phyloP scores from a whole-genome alignment of 495 filamentous ascomycete genomes.

The Talaromyces nanjingensis region DNA sequence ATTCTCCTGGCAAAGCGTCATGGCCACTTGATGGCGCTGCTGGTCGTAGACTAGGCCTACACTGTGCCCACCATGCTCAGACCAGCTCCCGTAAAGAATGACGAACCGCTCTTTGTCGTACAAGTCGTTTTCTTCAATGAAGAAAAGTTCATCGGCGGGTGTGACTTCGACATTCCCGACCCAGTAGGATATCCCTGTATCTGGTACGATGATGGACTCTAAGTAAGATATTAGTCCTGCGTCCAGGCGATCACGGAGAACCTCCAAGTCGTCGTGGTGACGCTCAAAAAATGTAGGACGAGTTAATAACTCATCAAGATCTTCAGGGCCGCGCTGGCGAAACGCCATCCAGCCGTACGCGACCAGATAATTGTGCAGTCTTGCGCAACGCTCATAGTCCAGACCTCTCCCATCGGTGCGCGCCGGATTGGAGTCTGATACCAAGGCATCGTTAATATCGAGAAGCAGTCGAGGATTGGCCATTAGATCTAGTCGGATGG shows the following conservation, averaged over 20 bases:
- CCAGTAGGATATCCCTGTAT: constrained; percentile 20
- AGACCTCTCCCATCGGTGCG: constrained; percentile 20
- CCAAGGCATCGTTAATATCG: constrained; percentile 21
- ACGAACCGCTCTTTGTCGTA: constrained; percentile 17
- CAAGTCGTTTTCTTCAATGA: constrained; percentile 13
- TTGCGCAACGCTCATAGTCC: constrained; percentile 32
- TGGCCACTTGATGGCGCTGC: constrained; percentile 11
- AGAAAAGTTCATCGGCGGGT: constrained; percentile 9
- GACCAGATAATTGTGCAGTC: constrained; percentile 35
- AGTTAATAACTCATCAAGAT: constrained; percentile 10
- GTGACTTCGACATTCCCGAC: constrained; percentile 9
- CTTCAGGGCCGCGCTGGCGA: constrained; percentile 9
- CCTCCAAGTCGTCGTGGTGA: neutral
- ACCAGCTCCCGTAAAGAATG: constrained; percentile 11
- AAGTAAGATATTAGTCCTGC: constrained; percentile 22
- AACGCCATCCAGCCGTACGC: constrained; percentile 26
- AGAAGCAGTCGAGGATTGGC: neutral
- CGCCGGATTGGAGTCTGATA: constrained; percentile 21
- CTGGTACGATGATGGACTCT: constrained; percentile 15
- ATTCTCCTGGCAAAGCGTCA: constrained; percentile 12
- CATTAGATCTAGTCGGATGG: neutral
- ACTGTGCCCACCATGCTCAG: constrained; percentile 10
- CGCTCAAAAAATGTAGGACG: neutral
- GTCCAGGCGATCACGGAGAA: constrained; percentile 16
- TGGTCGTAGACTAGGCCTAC: constrained; percentile 19